Evolutionary conservation across 352 stramenopile species (phyloP), one percentile per base, ranked within the genome.

Genomic region (Pythium aristosporum): DNA sequence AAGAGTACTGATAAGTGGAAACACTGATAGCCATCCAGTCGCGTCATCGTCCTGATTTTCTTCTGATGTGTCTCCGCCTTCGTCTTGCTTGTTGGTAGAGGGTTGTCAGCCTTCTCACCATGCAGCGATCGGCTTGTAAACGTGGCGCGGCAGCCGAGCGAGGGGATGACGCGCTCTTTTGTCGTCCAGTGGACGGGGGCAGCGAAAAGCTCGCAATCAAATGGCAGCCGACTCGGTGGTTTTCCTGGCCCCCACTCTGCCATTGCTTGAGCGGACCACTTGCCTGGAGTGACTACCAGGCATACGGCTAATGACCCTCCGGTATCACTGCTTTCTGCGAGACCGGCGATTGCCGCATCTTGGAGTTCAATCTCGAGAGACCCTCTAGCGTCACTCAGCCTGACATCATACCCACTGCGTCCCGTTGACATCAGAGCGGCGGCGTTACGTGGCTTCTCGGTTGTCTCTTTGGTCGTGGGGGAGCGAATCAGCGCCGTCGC

Each of bases 1-100:
- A 72, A 65, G 32, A 68, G 23, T n/a, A 68, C 42, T 0, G 66
- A 42, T 5, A 72, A 23, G 5, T 72, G 57, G 3, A 72, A 25
- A 8, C 16, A 54, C 8, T 48, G 20, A 15, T 11, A 21, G 7
- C 55, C 56, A 20, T 10, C 12, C 9, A 54, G 1, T 11, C 20
- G 41, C 16, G 42, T 54, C 10, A 15, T 25, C 37, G 11, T 61
- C 41, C 11, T 30, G 25, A 8, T 3, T 58, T 53, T 9, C 8
- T 4, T 8, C 4, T 39, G 34, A 13, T 13, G 11, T 18, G 15
- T 28, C 18, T 16, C 11, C 34, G 28, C 30, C 28, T 54, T 54
- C 15, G 4, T 21, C 30, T 54, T 54, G 48, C 20, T 36, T n/a
- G 10, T 54, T n/a, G 23, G 28, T 16, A 34, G 15, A 21, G 23